Evolutionary conservation across 225 moss, liverwort and hornwort species (phyloP).

Genomic region (Rhytidiadelphus loreus): DNA sequence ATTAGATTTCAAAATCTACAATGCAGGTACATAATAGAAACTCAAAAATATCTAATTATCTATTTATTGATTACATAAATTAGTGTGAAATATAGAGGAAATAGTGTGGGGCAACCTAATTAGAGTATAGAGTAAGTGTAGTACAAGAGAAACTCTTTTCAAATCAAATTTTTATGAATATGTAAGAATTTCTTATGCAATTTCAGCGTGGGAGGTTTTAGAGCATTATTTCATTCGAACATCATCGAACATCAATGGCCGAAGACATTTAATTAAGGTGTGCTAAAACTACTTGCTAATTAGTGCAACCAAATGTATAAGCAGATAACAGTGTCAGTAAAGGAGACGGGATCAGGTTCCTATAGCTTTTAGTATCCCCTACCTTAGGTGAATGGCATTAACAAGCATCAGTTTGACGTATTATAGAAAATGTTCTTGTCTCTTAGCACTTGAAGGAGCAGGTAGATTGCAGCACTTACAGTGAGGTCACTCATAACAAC

Average conservation of each 20-base stretch:
- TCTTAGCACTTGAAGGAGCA: neutral
- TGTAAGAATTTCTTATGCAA: neutral
- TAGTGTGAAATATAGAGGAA: neutral
- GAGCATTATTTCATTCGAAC: neutral
- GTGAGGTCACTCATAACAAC: slow-evolving; percentile 63
- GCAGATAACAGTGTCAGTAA: neutral
- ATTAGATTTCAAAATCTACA: neutral
- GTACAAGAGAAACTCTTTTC: neutral
- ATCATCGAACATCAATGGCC: neutral
- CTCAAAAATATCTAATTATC: neutral
- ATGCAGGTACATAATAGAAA: neutral
- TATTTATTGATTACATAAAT: neutral
- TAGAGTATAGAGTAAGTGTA: neutral
- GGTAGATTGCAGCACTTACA: slow-evolving; percentile 29
- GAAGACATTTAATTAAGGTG: neutral
- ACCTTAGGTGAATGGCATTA: neutral
- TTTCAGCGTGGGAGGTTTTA: neutral
- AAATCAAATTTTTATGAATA: neutral
- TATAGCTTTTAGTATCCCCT: neutral
- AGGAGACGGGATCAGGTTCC: neutral
- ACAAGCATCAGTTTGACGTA: neutral
- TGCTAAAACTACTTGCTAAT: neutral
- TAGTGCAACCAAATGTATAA: neutral
- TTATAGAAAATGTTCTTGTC: neutral
- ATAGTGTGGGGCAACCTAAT: neutral